Conservation (phyloP, 345 rosid species). For the Citrus inodora region DNA sequence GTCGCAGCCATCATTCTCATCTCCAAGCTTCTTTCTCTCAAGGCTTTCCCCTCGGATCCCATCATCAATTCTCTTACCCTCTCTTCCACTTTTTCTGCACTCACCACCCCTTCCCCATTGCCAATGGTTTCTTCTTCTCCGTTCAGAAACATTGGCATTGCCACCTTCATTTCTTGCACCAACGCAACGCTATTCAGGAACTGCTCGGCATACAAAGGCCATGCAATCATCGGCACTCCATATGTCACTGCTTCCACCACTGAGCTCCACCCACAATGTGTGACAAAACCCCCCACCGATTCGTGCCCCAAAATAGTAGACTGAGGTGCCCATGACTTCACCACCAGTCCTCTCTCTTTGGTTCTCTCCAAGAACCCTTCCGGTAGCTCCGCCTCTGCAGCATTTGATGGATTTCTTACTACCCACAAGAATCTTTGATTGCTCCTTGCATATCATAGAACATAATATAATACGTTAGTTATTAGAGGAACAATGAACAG, state of each 20-base stretch:
- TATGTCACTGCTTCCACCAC: conserved; percentile 31
- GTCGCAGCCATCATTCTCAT: conserved; percentile 6
- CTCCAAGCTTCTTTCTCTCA: conserved; percentile 14
- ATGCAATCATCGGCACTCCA: conserved; percentile 33
- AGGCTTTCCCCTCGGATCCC: neutral
- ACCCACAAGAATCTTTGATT: conserved; percentile 26
- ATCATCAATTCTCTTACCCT: conserved; percentile 16
- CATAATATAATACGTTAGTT: too few relatives aligned
- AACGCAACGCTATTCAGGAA: conserved; percentile 18
- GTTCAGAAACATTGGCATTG: conserved; percentile 1
- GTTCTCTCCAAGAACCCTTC: conserved; percentile 37
- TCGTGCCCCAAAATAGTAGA: conserved; percentile 16
- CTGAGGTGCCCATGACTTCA: conserved; percentile 31
- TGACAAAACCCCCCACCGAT: conserved; percentile 26
- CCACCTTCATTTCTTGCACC: conserved; percentile 31
- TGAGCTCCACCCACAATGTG: conserved; percentile 34
- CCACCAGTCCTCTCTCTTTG: conserved; percentile 18
- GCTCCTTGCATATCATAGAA: neutral
- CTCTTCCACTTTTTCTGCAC: conserved; percentile 18
- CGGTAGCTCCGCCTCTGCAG: conserved; percentile 13
- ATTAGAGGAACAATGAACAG: too few relatives aligned
- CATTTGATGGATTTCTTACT: conserved; percentile 8
- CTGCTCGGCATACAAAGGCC: conserved; percentile 36
- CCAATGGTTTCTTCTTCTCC: neutral
- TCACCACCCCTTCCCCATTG: neutral